Percentiles rank a stretch among this genome's conserved stretches.
phyloP scores from a whole-genome alignment of 2,329 filamentous ascomycete genomes.

The Cordyceps cateniannulata region DNA sequence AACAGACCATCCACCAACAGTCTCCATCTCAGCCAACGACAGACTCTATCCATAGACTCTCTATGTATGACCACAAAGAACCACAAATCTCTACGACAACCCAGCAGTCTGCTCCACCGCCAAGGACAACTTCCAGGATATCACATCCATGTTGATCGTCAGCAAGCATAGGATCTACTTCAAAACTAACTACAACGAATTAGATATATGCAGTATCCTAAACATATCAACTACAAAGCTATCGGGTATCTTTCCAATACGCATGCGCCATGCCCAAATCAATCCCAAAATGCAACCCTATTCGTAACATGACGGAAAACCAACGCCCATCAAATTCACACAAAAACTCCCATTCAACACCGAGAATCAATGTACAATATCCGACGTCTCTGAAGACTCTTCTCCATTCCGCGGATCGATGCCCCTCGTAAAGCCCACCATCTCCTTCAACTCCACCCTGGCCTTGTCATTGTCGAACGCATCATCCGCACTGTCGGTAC shows the following conservation, averaged over 20 bases:
- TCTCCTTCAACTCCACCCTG: conserved; percentile 32
- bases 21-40: neutral
- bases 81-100: neutral
- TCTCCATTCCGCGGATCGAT: conserved; percentile 6
- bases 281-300: neutral
- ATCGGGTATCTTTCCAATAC: neutral
- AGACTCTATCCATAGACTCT: neutral
- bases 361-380: conserved; percentile 2
- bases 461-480: conserved; percentile 32
- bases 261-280: conserved; percentile 2
- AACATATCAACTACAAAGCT: neutral
- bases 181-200: no score
- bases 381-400: neutral
- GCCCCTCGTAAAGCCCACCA: conserved; percentile 21
- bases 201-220: neutral
- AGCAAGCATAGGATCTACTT: no score
- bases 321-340: neutral
- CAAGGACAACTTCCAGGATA: neutral
- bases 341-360: neutral
- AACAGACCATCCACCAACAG: neutral
- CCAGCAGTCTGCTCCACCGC: neutral
- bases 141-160: neutral
- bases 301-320: neutral
- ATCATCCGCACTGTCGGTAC: conserved; percentile 21
- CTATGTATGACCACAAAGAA: neutral